A percentile compares a stretch with the other conserved stretches of the same genome.
Conservation (phyloP, 805 yeast genomes). For the Saturnispora galanensis region DNA sequence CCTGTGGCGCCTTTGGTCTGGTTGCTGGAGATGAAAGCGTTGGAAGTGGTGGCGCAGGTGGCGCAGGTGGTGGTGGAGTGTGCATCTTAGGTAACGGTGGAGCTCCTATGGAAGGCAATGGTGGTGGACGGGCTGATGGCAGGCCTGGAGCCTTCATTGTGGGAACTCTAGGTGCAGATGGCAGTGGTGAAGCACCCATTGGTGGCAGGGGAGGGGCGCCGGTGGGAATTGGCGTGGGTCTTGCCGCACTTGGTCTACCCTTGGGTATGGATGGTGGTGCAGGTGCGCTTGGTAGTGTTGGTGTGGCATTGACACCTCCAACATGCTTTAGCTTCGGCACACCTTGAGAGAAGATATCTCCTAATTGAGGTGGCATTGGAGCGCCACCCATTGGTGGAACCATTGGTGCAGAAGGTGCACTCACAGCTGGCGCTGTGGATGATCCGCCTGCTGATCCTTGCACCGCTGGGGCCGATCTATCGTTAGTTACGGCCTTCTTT, state of each 20-base stretch:
- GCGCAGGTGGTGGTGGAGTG: constrained; percentile 16
- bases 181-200: constrained; percentile 10
- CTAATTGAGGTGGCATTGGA: constrained; percentile 40
- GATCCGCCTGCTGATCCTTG: constrained; percentile 27
- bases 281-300: constrained; percentile 20
- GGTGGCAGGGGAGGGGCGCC: constrained; percentile 9
- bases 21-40: constrained; percentile 16
- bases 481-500: constrained; percentile 55
- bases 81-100: constrained; percentile 16
- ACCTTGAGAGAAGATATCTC: constrained; percentile 70
- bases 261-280: constrained; percentile 19
- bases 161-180: constrained; percentile 16
- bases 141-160: constrained; percentile 12
- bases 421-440: constrained; percentile 1
- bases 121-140: background rate
- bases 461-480: constrained; percentile 52
- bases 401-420: constrained; percentile 6
- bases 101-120: constrained; percentile 10
- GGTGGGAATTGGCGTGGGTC: constrained; percentile 2
- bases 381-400: constrained; percentile 15
- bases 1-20: constrained; percentile 14
- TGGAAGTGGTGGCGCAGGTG: constrained; percentile 9
- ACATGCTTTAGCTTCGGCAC: constrained; percentile 59
- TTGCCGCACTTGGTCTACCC: constrained; percentile 7
- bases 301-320: constrained; percentile 9